phyloP scores from a whole-genome alignment of 331 rosid species.

The Dryas integrifolia region DNA sequence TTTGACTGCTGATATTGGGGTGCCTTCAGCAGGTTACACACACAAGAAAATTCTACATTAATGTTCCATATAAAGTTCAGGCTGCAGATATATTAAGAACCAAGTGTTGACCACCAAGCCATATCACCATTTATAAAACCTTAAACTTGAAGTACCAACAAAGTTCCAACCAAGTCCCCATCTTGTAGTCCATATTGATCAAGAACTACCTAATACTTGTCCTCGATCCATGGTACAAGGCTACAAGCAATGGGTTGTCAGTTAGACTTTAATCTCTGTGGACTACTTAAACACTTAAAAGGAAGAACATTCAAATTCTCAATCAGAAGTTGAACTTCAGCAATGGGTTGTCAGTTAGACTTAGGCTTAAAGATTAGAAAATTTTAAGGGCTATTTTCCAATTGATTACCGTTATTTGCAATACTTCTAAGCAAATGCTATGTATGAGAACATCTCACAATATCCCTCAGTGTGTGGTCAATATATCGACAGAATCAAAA shows the following conservation, averaged over 20 bases:
- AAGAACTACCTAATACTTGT: background rate
- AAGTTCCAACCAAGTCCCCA: background rate
- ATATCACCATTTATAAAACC: background rate
- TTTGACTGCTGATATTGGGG: conserved; percentile 98
- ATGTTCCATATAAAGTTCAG: background rate
- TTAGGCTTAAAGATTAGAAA: too few relatives aligned
- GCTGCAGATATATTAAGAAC: background rate
- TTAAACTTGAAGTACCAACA: background rate
- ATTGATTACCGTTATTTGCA: background rate
- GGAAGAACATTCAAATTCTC: too few relatives aligned
- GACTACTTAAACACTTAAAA: too few relatives aligned
- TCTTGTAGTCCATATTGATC: conserved; percentile 3
- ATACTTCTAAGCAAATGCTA: background rate
- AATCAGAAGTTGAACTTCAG: too few relatives aligned
- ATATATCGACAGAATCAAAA: background rate
- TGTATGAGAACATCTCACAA: background rate
- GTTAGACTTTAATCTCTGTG: background rate
- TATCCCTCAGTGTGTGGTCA: too few relatives aligned
- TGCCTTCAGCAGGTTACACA: conserved; percentile 63
- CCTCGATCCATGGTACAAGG: background rate
- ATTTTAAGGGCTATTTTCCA: background rate
- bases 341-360: background rate
- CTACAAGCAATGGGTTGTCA: background rate
- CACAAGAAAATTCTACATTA: conserved; percentile 19
- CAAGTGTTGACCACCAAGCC: background rate